Evolutionary conservation across 2,329 filamentous ascomycete species (phyloP), one percentile per base, ranked within the genome.

Genomic region (Fusarium nygamai): DNA sequence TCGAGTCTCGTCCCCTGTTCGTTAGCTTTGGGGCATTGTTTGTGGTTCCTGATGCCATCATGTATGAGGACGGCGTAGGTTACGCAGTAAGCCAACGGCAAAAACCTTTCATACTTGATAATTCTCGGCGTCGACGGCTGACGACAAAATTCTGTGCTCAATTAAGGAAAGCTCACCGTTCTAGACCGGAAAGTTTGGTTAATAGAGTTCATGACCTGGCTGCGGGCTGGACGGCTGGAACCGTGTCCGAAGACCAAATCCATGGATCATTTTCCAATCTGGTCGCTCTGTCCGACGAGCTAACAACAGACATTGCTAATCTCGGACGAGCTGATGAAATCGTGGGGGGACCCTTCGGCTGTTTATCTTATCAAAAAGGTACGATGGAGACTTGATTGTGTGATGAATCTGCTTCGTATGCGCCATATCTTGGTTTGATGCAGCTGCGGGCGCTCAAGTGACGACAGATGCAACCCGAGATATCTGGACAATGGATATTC

Each of bases 341-440:
- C 64, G 75, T 76, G 76, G 76, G 74, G 76, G 75, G 54, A 41
- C n/a, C 47, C 56, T 69, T 76, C 68, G 67, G 67, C 64, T 68
- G 63, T 65, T 64, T 68, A 75, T 62, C 76, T 69, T 75, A 75
- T 74, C 63, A 74, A 66, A 58, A 38, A 64, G 43, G 38, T 46
- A 54, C 43, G 34, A 59, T 29, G 43, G 57, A 51, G 43, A 48
- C 20, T 44, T 53, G 53, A 53, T 64, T 51, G 47, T 66, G 39
- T 31, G 61, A 69, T 56, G 51, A 54, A 65, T 64, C 14, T 63
- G 53, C 61, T 29, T 68, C 61, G 53, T 53, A 54, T 61, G 60
- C 61, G 66, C 71, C 64, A 65, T 76, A 77, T 78, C 67, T 69
- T 71, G 68, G 65, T 61, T 61, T 61, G 56, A 39, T 63, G 61